These are phyloP conservation scores for Gynandropsis gynandra DNA, from an alignment of 345 rosid species.

Conservation along the genomic window DNA sequence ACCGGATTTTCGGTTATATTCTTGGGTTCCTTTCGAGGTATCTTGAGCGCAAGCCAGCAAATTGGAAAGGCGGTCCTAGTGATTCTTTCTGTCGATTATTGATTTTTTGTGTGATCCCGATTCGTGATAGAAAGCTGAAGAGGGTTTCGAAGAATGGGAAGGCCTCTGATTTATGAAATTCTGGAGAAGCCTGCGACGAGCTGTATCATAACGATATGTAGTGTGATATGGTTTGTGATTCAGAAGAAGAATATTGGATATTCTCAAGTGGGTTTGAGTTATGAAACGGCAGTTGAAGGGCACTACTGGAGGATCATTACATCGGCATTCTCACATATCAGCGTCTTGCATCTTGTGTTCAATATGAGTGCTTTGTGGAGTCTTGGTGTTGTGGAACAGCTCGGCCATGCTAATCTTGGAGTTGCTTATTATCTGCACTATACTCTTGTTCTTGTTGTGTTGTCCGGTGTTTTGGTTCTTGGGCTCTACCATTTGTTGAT, in stretches of 20 bases:
- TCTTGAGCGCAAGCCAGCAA: slow-evolving; percentile 1
- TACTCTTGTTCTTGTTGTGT: slow-evolving; percentile 64
- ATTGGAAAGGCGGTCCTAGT: neutral
- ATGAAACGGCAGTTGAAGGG: slow-evolving; percentile 71
- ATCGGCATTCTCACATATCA: slow-evolving; percentile 91
- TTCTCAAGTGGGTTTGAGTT: slow-evolving; percentile 85
- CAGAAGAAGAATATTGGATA: slow-evolving; percentile 91
- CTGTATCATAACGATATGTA: slow-evolving; percentile 59
- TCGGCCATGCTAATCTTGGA: slow-evolving; percentile 69
- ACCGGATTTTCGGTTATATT: neutral
- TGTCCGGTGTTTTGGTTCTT: slow-evolving; percentile 72
- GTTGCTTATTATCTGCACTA: slow-evolving; percentile 77
- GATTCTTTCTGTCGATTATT: neutral
- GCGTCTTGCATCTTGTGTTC: slow-evolving; percentile 85
- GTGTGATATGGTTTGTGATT: slow-evolving; percentile 72
- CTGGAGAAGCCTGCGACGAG: slow-evolving; percentile 86
- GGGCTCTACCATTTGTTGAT: slow-evolving; percentile 77
- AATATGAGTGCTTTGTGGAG: slow-evolving; percentile 99
- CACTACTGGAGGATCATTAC: slow-evolving; percentile 93
- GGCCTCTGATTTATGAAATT: slow-evolving; percentile 73
- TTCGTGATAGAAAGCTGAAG: neutral
- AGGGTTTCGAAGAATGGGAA: slow-evolving; percentile 47
- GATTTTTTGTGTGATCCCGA: neutral
- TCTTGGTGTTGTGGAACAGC: slow-evolving; percentile 80
- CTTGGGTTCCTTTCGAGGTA: neutral